A percentile compares a stretch with the other conserved stretches of the same genome.
Conservation (phyloP, 148 eudicot species). For the Simmondsia chinensis region DNA sequence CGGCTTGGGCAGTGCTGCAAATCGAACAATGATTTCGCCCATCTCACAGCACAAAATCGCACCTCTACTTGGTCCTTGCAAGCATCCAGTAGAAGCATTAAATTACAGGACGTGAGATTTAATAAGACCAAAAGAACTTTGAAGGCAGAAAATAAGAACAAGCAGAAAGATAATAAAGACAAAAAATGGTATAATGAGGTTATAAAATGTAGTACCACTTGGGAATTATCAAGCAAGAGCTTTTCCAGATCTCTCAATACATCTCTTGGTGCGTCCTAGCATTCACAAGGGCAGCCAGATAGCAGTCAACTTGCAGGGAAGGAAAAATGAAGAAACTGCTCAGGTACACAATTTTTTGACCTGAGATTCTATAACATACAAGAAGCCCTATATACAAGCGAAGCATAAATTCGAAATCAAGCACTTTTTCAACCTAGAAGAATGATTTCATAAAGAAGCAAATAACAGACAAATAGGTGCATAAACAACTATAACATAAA, state of each 20-base stretch:
- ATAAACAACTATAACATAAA: too few species aligned
- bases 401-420: too few species aligned
- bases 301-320: too few species aligned
- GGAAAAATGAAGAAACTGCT: too few species aligned
- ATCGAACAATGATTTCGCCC: slow-evolving; percentile 89
- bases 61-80: slow-evolving; percentile 84
- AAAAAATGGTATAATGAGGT: slow-evolving; percentile 1
- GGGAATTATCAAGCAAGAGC: slow-evolving; percentile 69
- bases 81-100: slow-evolving; percentile 5
- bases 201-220: slow-evolving; percentile 53
- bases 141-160: not conserved
- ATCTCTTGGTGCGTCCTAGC: slow-evolving; percentile 57
- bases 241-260: slow-evolving; percentile 71
- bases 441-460: too few species aligned
- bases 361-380: too few species aligned
- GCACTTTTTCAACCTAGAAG: too few species aligned
- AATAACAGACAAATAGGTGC: too few species aligned
- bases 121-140: not conserved
- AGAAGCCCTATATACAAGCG: too few species aligned
- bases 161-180: not conserved
- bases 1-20: slow-evolving; percentile 87
- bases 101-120: not conserved
- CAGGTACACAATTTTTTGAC: too few species aligned
- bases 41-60: slow-evolving; percentile 95
- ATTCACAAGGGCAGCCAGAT: slow-evolving; percentile 10